phyloP scores from a whole-genome alignment of 1,284 basidiomycete species.

The Neolentinus lepideus region DNA sequence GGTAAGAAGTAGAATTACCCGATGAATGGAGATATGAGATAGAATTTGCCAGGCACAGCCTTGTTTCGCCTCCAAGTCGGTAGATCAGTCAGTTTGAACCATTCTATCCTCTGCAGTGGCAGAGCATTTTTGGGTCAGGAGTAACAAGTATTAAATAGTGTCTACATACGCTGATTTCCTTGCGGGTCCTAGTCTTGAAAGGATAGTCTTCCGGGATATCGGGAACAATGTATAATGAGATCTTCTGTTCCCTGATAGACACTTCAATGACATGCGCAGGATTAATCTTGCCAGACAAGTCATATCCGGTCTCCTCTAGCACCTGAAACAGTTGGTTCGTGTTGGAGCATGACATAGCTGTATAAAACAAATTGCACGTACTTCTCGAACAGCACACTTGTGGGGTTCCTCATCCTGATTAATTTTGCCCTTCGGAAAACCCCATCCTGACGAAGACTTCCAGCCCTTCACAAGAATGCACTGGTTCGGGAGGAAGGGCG shows the following conservation, averaged over 20 bases:
- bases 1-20: constrained; percentile 42
- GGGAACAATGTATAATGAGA: constrained; percentile 89
- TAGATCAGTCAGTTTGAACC: constrained; percentile 88
- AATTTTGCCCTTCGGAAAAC: constrained; percentile 98
- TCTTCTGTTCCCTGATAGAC: constrained; percentile 83
- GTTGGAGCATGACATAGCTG: constrained; percentile 5
- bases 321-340: constrained; percentile 44
- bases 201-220: constrained; percentile 86
- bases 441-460: constrained; percentile 96
- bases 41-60: constrained; percentile 76
- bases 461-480: constrained; percentile 95
- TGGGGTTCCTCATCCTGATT: constrained; percentile 86
- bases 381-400: constrained; percentile 87
- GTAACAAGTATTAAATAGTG: background rate
- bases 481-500: constrained; percentile 30
- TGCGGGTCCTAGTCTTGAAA: constrained; percentile 92
- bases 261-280: constrained; percentile 76
- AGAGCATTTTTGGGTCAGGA: constrained; percentile 4
- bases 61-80: constrained; percentile 91
- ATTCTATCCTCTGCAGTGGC: constrained; percentile 80
- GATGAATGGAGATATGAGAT: constrained; percentile 94
- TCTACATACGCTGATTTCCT: constrained; percentile 91
- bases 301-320: constrained; percentile 91
- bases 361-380: constrained; percentile 25
- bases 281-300: constrained; percentile 67